Base-by-base conservation (phyloP, 1,284 basidiomycete species). In the Melampsora americana region DNA sequence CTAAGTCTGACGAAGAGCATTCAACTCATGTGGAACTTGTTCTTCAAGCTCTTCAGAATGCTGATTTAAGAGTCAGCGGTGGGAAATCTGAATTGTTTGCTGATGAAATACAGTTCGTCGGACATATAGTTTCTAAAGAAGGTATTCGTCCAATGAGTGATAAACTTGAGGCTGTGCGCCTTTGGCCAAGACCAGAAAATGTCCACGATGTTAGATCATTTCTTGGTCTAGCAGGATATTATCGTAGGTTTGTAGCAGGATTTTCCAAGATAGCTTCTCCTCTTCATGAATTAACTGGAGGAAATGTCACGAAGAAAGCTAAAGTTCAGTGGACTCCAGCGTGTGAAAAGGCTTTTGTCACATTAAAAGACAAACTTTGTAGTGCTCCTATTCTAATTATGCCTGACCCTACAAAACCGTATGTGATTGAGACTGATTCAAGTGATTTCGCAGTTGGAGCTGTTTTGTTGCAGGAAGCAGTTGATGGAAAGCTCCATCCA, bases 391-490 rank as follows among this genome's bases (percentile, higher is more conserved):
- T 64, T 1, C 28, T 64, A 4, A 20, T 64, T 1, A 32, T 64
- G 28, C 61, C 61, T 2, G 28, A 64, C 14, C 18, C 42, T 35
- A 28, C 32, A 20, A 64, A 32, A 32, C 61, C 16, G 61, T n/a
- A n/a, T n/a, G n/a, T n/a, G n/a, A n/a, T n/a, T n/a, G n/a, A n/a
- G n/a, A n/a, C n/a, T n/a, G n/a, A 64, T 32, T 30, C 61, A 6
- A 20, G 32, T 7, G 61, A 64, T 30, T 64, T 64, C 6, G 28
- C 28, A 5, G 20, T 72, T 3, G 77, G 77, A 0, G 77, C 72
- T 1, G 78, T 78, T 0, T n/a, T 78, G 14, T 39, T 77, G 11
- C 77, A 78, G 30, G 77, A 61, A 5, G 23, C 16, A 6, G 23
- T n/a, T 5, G 65, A 66, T 16, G 16, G 28, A 6, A 26, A 60